These are phyloP conservation scores for Lentithecium fluviatile DNA, from an alignment of 495 filamentous ascomycete species.

Conservation along the genomic window DNA sequence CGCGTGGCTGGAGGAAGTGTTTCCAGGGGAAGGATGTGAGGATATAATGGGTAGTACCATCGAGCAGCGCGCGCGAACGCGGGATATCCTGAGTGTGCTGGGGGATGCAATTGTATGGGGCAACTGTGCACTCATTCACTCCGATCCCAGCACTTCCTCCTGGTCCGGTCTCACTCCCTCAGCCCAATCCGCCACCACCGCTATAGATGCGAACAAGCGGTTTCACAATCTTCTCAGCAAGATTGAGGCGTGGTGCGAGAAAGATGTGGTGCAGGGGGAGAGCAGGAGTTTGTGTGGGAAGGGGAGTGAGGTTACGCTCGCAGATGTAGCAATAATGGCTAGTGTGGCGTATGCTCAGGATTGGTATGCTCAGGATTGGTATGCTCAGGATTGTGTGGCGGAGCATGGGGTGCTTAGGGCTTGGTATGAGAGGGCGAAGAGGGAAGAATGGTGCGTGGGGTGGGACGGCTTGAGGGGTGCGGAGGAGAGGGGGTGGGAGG, in stretches of 20 bases:
- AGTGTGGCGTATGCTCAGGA: constrained; percentile 3
- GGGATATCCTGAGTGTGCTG: constrained; percentile 8
- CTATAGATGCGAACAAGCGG: neutral
- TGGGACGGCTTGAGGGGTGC: constrained; percentile 6
- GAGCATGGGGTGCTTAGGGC: constrained; percentile 10
- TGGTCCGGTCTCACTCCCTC: constrained; percentile 8
- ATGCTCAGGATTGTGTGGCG: constrained; percentile 6
- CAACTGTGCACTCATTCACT: neutral
- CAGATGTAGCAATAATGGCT: constrained; percentile 8
- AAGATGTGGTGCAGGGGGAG: neutral
- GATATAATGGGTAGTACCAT: constrained; percentile 3
- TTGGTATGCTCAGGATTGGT: constrained; percentile 2
- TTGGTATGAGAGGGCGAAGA: constrained; percentile 23
- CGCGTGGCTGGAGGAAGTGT: constrained; percentile 18
- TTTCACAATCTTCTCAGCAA: neutral
- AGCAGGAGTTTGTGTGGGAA: constrained; percentile 19
- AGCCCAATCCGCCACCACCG: neutral
- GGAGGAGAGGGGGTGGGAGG: constrained; percentile 11
- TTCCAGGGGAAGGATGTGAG: neutral
- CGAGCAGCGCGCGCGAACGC: constrained; percentile 13
- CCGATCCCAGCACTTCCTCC: neutral
- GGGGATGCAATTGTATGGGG: neutral
- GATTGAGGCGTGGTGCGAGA: neutral
- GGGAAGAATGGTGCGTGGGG: constrained; percentile 9
- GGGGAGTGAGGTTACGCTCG: constrained; percentile 7